phyloP scores from a whole-genome alignment of 2,329 filamentous ascomycete species.

The Verticillium dahliae region DNA sequence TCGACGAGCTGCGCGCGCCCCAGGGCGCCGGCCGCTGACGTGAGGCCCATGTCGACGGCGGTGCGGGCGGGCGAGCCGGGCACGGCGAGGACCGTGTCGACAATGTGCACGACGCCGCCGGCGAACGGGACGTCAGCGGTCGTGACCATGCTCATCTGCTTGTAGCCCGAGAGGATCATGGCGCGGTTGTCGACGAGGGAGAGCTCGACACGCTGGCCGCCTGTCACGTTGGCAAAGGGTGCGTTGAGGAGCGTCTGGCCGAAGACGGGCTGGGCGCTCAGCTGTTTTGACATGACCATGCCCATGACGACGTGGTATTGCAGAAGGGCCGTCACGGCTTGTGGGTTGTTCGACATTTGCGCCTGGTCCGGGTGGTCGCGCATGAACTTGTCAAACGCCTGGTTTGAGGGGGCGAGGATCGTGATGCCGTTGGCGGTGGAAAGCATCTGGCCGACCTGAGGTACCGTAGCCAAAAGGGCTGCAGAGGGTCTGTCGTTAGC shows the following conservation, averaged over 20 bases:
- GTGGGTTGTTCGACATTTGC: slow-evolving; percentile 25
- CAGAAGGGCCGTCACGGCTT: slow-evolving; percentile 42
- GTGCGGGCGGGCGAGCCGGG: slow-evolving; percentile 34
- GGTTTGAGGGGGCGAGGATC: slow-evolving; percentile 57
- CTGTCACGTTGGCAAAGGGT: slow-evolving; percentile 41
- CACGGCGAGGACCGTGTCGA: slow-evolving; percentile 44
- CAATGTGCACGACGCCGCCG: slow-evolving; percentile 43
- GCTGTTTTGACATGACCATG: slow-evolving; percentile 29
- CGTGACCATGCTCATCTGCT: slow-evolving; percentile 26
- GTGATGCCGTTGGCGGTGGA: slow-evolving; percentile 41
- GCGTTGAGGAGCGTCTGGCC: slow-evolving; percentile 21
- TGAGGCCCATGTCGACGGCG: slow-evolving; percentile 43
- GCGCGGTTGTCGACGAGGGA: slow-evolving; percentile 32
- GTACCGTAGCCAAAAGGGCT: slow-evolving; percentile 12
- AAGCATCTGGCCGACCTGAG: slow-evolving; percentile 10
- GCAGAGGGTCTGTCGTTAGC: slow-evolving; percentile 4
- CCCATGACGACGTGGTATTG: slow-evolving; percentile 56
- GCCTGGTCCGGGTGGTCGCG: slow-evolving; percentile 36
- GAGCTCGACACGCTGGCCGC: slow-evolving; percentile 37
- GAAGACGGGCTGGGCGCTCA: slow-evolving; percentile 20
- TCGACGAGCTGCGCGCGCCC: slow-evolving; percentile 35
- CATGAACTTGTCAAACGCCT: slow-evolving; percentile 40
- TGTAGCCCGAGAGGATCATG: slow-evolving; percentile 26
- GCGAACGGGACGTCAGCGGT: slow-evolving; percentile 37
- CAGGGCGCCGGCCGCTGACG: slow-evolving; percentile 21